phyloP scores from a whole-genome alignment of 2,329 filamentous ascomycete genomes.

The Pseudocercospora macadamiae region DNA sequence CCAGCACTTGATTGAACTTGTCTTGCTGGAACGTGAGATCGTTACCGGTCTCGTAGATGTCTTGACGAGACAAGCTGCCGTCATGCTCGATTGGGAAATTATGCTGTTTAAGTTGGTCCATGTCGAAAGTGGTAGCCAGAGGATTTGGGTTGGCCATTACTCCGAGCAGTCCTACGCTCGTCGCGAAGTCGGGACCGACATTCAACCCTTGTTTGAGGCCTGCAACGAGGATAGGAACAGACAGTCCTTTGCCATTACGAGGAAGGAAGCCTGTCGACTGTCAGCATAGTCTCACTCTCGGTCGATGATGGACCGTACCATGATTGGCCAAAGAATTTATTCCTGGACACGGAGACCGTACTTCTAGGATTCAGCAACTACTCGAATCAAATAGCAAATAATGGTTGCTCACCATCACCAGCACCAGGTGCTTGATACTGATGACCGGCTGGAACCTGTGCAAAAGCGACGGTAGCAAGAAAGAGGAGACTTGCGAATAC shows the following conservation, averaged over 20 bases:
- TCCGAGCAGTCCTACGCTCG: slow-evolving; percentile 24
- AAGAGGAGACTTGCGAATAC: no score
- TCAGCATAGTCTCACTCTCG: neutral
- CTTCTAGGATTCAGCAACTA: neutral
- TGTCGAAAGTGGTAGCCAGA: slow-evolving; percentile 24
- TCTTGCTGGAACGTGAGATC: slow-evolving; percentile 39
- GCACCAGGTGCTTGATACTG: slow-evolving; percentile 1
- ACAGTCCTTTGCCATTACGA: slow-evolving; percentile 6
- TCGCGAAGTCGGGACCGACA: slow-evolving; percentile 32
- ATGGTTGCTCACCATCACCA: neutral
- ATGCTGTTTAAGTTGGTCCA: slow-evolving; percentile 32
- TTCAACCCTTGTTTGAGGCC: slow-evolving; percentile 19
- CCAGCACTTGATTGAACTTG: slow-evolving; percentile 35
- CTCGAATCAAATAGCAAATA: neutral
- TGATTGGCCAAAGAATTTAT: slow-evolving; percentile 11
- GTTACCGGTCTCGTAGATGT: slow-evolving; percentile 38
- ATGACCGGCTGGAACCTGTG: slow-evolving; percentile 4
- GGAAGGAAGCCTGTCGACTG: slow-evolving; percentile 6
- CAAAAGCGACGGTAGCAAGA: no score
- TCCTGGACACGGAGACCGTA: slow-evolving; percentile 11
- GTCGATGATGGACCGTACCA: neutral
- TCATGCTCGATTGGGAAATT: slow-evolving; percentile 44
- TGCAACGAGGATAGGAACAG: neutral
- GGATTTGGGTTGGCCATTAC: slow-evolving; percentile 26
- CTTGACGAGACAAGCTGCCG: slow-evolving; percentile 37